phyloP scores from a whole-genome alignment of 1,284 basidiomycete genomes.

The Marasmius tenuissimus region DNA sequence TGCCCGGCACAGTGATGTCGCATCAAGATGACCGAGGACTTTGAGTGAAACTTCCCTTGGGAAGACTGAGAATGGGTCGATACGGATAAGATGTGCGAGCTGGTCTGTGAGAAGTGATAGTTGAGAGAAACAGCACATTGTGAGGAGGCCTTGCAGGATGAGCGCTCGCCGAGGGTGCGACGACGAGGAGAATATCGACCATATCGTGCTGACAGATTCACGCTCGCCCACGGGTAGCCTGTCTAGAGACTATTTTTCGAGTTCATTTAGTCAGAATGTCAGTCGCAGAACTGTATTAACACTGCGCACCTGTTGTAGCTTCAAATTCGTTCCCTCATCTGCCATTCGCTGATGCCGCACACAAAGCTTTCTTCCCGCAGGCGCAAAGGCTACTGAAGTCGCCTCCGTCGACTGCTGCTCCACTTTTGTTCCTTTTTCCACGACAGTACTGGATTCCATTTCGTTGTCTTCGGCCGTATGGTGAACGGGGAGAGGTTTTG shows the following conservation, averaged over 20 bases:
- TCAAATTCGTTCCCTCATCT: conserved; percentile 91
- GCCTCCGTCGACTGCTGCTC: conserved; percentile 12
- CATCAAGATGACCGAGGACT: conserved; percentile 91
- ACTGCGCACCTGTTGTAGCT: conserved; percentile 80
- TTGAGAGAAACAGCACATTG: conserved; percentile 99
- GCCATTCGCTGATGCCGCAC: conserved; percentile 96
- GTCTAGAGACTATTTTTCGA: conserved; percentile 77
- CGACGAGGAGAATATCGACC: conserved; percentile 97
- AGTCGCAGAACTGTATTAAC: neutral
- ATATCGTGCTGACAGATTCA: conserved; percentile 88
- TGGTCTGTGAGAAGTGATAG: conserved; percentile 96
- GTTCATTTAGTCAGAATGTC: neutral
- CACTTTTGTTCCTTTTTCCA: neutral
- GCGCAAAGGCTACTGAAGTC: conserved; percentile 26
- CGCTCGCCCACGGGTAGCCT: conserved; percentile 88
- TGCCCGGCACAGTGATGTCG: conserved; percentile 92
- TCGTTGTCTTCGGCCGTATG: conserved; percentile 1
- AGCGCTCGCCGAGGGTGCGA: conserved; percentile 88
- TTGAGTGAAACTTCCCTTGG: conserved; percentile 91
- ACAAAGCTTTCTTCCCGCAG: conserved; percentile 74
- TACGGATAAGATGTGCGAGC: conserved; percentile 87
- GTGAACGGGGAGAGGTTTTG: conserved; percentile 15
- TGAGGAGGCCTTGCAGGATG: conserved; percentile 95
- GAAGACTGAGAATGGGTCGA: conserved; percentile 92
- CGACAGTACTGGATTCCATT: neutral